Evolutionary conservation across 148 eudicot genomes (phyloP), one percentile per base, ranked within the genome.

Genomic region (Cornus kousa): DNA sequence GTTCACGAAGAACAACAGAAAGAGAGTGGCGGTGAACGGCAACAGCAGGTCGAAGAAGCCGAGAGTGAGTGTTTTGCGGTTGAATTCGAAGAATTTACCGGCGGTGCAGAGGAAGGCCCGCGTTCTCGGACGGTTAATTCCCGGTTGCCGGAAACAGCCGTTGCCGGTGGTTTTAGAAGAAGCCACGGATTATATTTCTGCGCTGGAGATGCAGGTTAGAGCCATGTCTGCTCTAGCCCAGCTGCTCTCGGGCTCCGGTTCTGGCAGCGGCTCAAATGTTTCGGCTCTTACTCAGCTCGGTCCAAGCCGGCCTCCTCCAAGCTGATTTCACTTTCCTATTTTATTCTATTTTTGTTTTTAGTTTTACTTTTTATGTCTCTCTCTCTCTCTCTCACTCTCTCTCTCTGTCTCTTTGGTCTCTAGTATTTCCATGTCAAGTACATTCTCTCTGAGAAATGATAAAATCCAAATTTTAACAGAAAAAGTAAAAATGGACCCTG

Each of bases 201-300:
- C 99, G 10, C 89, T 95, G 46, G 93, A 95, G 90, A 93, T 95
- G 99, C 99, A 95, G 85, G 83, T 95, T 33, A 86, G 91, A 67
- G 96, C 92, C 77, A 91, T 95, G 97, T 82, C 83, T 39, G 78
- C 88, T 55, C 74, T 89, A 5, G 81, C 87, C 22, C 87, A 89
- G 22, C 70, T 93, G 24, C 85, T 95, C 3, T 85, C 91, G 0
- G 86, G 87, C 71, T 46, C 88, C 24, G 71, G 57, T 73, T 81
- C 80, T 4, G 81, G 37, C n/a, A 7, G 55, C 20, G 77, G 76
- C 55, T 9, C 83, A 39, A 53, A 35, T 32, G 64, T 53, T 50
- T 75, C 78, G 40, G 11, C 43, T 46, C n/a, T 20, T n/a, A 77
- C 69, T 71, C 85, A 77, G 77, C 69, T 67, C 43, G 82, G 77